phyloP scores from a whole-genome alignment of 2,329 filamentous ascomycete genomes.

The Stachybotrys chlorohalonatus region DNA sequence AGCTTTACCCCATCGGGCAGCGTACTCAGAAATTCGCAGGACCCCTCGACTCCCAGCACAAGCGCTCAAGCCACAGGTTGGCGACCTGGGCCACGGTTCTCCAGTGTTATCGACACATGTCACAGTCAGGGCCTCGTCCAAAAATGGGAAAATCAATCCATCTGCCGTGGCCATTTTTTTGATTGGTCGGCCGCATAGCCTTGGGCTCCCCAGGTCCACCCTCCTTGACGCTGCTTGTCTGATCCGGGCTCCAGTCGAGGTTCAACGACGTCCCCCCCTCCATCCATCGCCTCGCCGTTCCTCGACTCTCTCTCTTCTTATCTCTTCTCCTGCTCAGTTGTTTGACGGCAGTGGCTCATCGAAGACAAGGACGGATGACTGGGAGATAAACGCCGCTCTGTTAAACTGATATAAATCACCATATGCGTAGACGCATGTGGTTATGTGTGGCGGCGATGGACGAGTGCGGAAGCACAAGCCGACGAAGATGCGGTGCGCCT shows the following conservation, averaged over 20 bases:
- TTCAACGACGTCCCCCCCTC: background rate
- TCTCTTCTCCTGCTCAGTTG: background rate
- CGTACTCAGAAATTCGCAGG: background rate
- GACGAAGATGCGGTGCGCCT: no score
- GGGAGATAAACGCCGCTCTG: no score
- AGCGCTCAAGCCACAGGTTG: background rate
- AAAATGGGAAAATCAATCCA: conserved; percentile 24
- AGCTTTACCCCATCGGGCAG: background rate
- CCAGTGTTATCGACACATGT: background rate
- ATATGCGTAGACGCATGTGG: no score
- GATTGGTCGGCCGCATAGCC: conserved; percentile 20
- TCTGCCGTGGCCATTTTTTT: conserved; percentile 26
- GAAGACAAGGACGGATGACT: no score
- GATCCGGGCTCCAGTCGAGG: background rate
- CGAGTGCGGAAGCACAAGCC: no score
- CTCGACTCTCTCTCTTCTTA: background rate
- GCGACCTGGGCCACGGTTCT: background rate
- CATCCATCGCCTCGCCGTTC: background rate
- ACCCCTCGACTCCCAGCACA: background rate
- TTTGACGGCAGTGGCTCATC: background rate
- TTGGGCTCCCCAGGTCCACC: background rate
- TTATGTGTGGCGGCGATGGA: no score
- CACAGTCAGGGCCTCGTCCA: conserved; percentile 8
- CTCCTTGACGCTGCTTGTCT: background rate
- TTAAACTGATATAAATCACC: no score